Evolutionary conservation across 2,329 filamentous ascomycete genomes (phyloP), one percentile per base, ranked within the genome.

Genomic region (Ophiostoma fasciatum): DNA sequence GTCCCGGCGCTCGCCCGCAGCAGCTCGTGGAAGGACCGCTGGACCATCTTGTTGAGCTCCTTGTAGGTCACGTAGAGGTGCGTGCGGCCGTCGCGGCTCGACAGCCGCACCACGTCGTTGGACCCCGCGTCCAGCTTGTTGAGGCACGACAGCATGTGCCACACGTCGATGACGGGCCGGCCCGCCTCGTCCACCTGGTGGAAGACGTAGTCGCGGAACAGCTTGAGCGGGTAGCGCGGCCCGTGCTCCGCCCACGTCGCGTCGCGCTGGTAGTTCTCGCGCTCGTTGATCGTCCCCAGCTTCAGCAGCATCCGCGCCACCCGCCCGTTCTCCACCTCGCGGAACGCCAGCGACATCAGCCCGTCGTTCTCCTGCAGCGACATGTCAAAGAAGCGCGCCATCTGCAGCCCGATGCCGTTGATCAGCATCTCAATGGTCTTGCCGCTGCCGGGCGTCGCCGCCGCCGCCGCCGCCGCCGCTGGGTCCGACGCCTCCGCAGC

Each of bases 141-240:
- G 46, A 98, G 59, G 51, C 80, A 88, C 19, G 70, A 72, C 31
- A 98, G 57, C 44, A 96, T 83, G 59, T 96, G 87, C 4, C 81
- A 88, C 39, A 94, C 63, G 51, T 94, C 82, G 5, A 93, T 66
- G 2, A 87, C 78, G 0, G 90, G 81, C 36, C 82, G 79, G 12
- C 84, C 85, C 39, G 83, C 75, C 21, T 73, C 70, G 53, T 96
- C 85, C 11, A 94, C 85, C 51, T 93, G 87, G 55, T 98, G 90
- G 59, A 96, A 98, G 28, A 94, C 83, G 49, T 92, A 96, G 58
- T 98, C 90, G 33, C 90, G 74, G 64, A 96, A 96, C 8, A 98
- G 69, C 59, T 94, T 94, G 45, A 98, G 66, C 52, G 83, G 81
- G 54, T 94, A 96, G 20, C 87, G 74, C 49, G 94, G 84, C 19